Evolutionary conservation across 495 filamentous ascomycete species (phyloP).

Genomic region (Cladorrhinum samala): DNA sequence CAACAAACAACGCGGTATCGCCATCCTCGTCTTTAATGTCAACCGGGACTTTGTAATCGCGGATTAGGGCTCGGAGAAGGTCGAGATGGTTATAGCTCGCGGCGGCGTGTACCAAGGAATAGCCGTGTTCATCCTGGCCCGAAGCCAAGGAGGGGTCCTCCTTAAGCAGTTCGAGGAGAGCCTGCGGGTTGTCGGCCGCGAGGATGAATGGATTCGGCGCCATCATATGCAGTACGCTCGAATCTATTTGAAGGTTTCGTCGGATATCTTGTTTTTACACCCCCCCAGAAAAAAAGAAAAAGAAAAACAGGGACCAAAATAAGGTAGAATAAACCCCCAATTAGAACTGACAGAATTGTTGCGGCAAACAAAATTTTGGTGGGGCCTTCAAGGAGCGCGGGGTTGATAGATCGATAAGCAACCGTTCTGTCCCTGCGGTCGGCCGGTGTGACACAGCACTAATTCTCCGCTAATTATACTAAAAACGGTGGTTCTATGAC

Average conservation of each 20-base stretch:
- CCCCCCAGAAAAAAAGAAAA: no score
- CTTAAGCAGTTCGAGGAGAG: slow-evolving; percentile 60
- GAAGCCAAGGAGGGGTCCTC: slow-evolving; percentile 61
- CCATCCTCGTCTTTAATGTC: slow-evolving; percentile 82
- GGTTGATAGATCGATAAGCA: not conserved
- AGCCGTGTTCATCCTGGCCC: slow-evolving; percentile 72
- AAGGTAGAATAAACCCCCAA: no score
- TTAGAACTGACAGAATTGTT: no score
- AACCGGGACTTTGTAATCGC: slow-evolving; percentile 67
- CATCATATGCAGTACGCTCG: slow-evolving; percentile 29
- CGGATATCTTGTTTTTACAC: no score
- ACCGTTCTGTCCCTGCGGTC: not conserved
- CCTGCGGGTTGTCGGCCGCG: slow-evolving; percentile 65
- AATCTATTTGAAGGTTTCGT: no score
- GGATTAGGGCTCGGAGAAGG: slow-evolving; percentile 71
- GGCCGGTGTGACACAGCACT: not conserved
- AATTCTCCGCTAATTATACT: no score
- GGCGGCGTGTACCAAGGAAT: slow-evolving; percentile 88
- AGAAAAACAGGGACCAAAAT: no score
- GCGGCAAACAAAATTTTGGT: slow-evolving; percentile 12
- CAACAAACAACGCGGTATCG: slow-evolving; percentile 85
- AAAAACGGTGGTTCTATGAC: no score
- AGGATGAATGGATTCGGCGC: slow-evolving; percentile 68
- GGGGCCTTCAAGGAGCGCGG: slow-evolving; percentile 8
- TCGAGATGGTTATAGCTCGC: slow-evolving; percentile 82